Conservation (phyloP, 2,329 filamentous ascomycete genomes). For the Camillea tinctor region DNA sequence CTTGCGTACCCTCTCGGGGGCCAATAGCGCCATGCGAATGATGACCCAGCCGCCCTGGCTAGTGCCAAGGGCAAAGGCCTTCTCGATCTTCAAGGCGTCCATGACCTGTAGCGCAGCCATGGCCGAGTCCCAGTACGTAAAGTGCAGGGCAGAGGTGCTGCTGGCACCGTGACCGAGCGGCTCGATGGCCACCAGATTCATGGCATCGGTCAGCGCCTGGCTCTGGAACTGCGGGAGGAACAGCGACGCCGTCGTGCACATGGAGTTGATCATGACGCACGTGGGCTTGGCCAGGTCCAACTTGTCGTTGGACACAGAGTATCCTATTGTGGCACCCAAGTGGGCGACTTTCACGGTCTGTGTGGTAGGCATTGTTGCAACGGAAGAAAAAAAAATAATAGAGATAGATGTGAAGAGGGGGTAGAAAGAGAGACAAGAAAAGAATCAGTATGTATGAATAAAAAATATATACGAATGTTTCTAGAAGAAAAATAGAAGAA, state of each 20-base stretch:
- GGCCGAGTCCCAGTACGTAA: slow-evolving; percentile 56
- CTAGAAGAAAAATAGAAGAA: no score
- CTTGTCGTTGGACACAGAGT: slow-evolving; percentile 13
- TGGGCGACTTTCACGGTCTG: slow-evolving; percentile 19
- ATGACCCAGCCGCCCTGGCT: slow-evolving; percentile 54
- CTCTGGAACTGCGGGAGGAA: slow-evolving; percentile 45
- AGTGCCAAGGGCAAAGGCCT: slow-evolving; percentile 50
- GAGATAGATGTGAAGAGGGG: no score
- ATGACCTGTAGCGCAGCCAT: slow-evolving; percentile 56
- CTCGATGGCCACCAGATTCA: slow-evolving; percentile 53
- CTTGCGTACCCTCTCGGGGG: slow-evolving; percentile 43
- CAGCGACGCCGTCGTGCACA: slow-evolving; percentile 48
- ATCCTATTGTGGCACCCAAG: slow-evolving; percentile 16
- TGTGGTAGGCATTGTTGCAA: slow-evolving; percentile 7
- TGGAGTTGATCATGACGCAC: slow-evolving; percentile 50
- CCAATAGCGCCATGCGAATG: slow-evolving; percentile 49
- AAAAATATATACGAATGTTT: no score
- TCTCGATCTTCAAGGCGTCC: slow-evolving; percentile 46
- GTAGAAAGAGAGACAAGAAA: no score
- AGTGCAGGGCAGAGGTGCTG: slow-evolving; percentile 42
- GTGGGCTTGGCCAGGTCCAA: slow-evolving; percentile 51
- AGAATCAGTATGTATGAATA: no score
- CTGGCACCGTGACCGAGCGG: slow-evolving; percentile 53
- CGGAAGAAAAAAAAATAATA: not conserved
- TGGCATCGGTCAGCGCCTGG: slow-evolving; percentile 37